phyloP scores from a whole-genome alignment of 805 yeast species.

The Cyberlindnera petersonii region DNA sequence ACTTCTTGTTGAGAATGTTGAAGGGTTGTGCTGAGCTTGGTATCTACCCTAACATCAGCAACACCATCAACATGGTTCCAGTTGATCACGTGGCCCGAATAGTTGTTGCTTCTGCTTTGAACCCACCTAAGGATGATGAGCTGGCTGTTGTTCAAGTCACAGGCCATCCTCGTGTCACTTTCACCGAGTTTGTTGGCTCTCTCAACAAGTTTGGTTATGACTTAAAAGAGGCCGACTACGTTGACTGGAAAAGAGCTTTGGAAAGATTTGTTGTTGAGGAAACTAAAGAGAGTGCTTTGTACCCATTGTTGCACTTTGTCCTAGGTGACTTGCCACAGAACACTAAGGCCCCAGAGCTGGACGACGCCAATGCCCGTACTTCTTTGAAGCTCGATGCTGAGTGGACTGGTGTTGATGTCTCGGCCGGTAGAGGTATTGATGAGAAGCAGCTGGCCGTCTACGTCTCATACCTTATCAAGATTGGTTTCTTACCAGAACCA shows the following conservation, averaged over 20 bases:
- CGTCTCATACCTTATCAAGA: slow-evolving; percentile 71
- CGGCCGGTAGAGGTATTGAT: slow-evolving; percentile 75
- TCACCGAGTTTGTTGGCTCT: slow-evolving; percentile 68
- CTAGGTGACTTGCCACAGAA: slow-evolving; percentile 86
- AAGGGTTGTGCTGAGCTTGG: slow-evolving; percentile 93
- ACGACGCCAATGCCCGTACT: slow-evolving; percentile 76
- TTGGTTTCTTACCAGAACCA: slow-evolving; percentile 77
- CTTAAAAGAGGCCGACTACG: slow-evolving; percentile 59
- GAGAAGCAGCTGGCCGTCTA: slow-evolving; percentile 65
- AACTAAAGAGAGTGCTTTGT: slow-evolving; percentile 78
- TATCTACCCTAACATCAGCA: slow-evolving; percentile 75
- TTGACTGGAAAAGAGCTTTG: slow-evolving; percentile 71
- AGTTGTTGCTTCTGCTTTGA: slow-evolving; percentile 75
- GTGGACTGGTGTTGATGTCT: slow-evolving; percentile 63
- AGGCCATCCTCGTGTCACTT: slow-evolving; percentile 87
- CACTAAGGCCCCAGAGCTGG: slow-evolving; percentile 94
- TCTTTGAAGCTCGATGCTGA: slow-evolving; percentile 57
- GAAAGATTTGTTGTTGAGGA: slow-evolving; percentile 75
- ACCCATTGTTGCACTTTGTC: slow-evolving; percentile 91
- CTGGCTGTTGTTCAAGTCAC: slow-evolving; percentile 91
- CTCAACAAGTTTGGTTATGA: slow-evolving; percentile 70
- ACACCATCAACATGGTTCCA: slow-evolving; percentile 93
- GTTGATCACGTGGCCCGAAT: slow-evolving; percentile 97
- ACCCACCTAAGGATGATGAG: slow-evolving; percentile 54
- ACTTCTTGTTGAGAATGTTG: slow-evolving; percentile 88